Base-by-base conservation (phyloP, 78 protist species). In the Chrysochromulina parva region DNA sequence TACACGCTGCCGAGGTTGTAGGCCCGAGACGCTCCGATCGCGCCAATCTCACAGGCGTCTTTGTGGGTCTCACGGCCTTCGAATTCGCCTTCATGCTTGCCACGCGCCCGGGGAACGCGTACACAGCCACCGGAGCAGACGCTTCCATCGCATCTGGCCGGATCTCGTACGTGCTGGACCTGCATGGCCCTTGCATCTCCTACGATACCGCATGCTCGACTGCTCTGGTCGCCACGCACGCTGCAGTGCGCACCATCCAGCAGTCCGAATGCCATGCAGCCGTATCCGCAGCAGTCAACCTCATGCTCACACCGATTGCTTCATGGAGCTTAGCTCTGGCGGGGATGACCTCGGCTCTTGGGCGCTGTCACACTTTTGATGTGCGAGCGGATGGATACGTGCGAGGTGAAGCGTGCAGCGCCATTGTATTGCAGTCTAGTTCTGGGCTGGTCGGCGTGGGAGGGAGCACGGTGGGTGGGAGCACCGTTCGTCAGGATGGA, bases 181-280 rank as follows among this genome's bases (percentile, higher is more conserved):
- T 96, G 24, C 53, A 73, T 20, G 98, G 98, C 9, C 97, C 97
- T 1, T 82, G 94, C 1, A 22, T 97, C 24, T 53, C 96, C 0
- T 28, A 96, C 17, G 98, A 97, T 81, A 96, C 98, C 26, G 98
- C 98, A 6, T 97, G 98, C 89, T 93, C 96, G 28, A 60, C 93
- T 2, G 92, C 98, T n/a, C 92, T 97, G 57, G 93, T 95, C 50
- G 95, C 98, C 48, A 50, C 95, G 24, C 57, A 94, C 55, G 13
- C 88, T 14, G 98, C 96, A 26, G 1, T 4, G 88, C 60, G 62
- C 38, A 81, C 95, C 57, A 55, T 96, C 69, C 76, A 73, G 10
- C 26, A 6, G 13, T 96, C 95, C 73, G 73, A 9, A 38, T 66
- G 73, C 38, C 14, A 2, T 38, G 73, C 9, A 0, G 73, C 47